Conservation (phyloP, 2,329 filamentous ascomycete genomes). For the Cordyceps cicadae region DNA sequence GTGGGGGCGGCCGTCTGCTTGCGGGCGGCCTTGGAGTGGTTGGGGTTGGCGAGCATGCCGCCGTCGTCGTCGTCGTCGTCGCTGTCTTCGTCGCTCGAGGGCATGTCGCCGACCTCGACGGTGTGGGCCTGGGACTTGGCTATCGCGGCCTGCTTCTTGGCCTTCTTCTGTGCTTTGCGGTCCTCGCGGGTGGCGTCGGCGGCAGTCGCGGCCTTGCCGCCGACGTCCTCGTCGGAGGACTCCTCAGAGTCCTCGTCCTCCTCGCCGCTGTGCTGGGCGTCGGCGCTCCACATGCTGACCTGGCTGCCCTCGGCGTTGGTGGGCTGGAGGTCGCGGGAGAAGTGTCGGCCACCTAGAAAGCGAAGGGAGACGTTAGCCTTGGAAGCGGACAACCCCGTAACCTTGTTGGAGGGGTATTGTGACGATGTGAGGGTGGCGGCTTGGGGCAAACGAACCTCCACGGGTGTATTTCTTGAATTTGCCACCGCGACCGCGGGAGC, state of each 20-base stretch:
- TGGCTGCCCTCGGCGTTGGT: slow-evolving; percentile 84
- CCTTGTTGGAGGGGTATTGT: not conserved
- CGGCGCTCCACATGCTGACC: slow-evolving; percentile 76
- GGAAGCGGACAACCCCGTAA: not conserved
- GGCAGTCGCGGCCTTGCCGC: slow-evolving; percentile 37
- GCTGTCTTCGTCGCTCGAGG: slow-evolving; percentile 54
- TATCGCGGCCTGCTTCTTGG: slow-evolving; percentile 82
- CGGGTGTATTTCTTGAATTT: slow-evolving; percentile 92
- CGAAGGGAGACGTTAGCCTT: slow-evolving; percentile 10
- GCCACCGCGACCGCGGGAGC: slow-evolving; percentile 71
- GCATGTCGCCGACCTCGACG: slow-evolving; percentile 79
- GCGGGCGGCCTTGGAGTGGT: slow-evolving; percentile 71
- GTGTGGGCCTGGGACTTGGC: slow-evolving; percentile 62
- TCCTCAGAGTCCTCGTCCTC: slow-evolving; percentile 46
- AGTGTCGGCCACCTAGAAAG: slow-evolving; percentile 77
- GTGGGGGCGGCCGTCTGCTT: slow-evolving; percentile 38
- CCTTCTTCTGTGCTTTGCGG: slow-evolving; percentile 79
- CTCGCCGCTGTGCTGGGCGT: slow-evolving; percentile 38
- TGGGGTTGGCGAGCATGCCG: slow-evolving; percentile 80
- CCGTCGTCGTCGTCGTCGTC: slow-evolving; percentile 43
- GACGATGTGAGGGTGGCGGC: not conserved
- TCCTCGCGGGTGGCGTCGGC: slow-evolving; percentile 60
- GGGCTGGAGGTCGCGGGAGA: slow-evolving; percentile 83
- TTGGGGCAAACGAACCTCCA: slow-evolving; percentile 53
- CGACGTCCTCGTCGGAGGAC: slow-evolving; percentile 41